These are phyloP conservation scores for Verticillium isaacii DNA, from an alignment of 2,329 filamentous ascomycete genomes.

Conservation along the genomic window DNA sequence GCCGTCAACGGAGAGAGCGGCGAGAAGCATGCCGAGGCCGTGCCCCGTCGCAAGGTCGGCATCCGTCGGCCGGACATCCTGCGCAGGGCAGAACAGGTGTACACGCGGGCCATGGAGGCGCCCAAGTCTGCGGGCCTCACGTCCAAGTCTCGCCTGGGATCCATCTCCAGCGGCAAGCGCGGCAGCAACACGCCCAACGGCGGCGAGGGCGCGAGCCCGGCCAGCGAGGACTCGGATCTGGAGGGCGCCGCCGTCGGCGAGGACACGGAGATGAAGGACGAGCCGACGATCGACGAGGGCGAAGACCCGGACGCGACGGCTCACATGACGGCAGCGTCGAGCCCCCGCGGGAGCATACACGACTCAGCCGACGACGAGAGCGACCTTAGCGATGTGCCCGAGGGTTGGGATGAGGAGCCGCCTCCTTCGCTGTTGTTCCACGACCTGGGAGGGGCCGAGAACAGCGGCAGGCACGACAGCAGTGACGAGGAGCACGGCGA, in stretches of 20 bases:
- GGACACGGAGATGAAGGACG: constrained; percentile 14
- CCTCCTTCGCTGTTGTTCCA: constrained; percentile 50
- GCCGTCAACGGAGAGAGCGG: constrained; percentile 32
- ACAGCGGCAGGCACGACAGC: neutral
- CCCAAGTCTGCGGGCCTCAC: constrained; percentile 30
- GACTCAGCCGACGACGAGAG: constrained; percentile 67
- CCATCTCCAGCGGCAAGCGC: constrained; percentile 45
- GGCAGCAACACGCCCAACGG: constrained; percentile 33
- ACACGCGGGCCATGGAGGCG: constrained; percentile 44
- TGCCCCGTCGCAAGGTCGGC: constrained; percentile 35
- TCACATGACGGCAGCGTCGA: constrained; percentile 30
- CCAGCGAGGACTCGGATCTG: constrained; percentile 32
- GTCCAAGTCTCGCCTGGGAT: constrained; percentile 45
- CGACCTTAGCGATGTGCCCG: constrained; percentile 60
- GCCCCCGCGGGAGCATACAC: constrained; percentile 54
- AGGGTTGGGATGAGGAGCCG: constrained; percentile 53
- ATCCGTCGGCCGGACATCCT: constrained; percentile 54
- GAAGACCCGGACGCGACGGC: constrained; percentile 20
- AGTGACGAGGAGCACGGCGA: constrained; percentile 19
- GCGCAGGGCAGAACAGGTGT: constrained; percentile 56
- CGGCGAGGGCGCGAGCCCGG: constrained; percentile 23
- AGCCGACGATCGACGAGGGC: constrained; percentile 18
- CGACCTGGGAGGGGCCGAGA: constrained; percentile 29
- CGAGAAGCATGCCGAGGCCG: constrained; percentile 29
- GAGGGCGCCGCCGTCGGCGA: constrained; percentile 25